Evolutionary conservation across 1,284 basidiomycete genomes (phyloP).

Genomic region (Xanthoconium separans): DNA sequence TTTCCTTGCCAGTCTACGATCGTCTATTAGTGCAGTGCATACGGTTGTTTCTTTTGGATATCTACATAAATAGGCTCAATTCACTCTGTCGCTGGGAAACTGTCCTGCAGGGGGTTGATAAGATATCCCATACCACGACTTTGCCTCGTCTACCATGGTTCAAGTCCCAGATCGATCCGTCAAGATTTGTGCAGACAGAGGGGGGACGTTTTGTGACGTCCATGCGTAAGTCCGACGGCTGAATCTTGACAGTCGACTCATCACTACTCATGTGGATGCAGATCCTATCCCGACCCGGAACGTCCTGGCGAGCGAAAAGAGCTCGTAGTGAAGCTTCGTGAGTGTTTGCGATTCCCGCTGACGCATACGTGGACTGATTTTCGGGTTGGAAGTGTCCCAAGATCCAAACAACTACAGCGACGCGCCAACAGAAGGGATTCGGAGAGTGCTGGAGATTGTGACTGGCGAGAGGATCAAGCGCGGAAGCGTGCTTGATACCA

Average conservation of each 20-base stretch:
- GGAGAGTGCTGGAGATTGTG: constrained; percentile 84
- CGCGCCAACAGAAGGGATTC: constrained; percentile 93
- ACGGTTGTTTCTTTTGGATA: constrained; percentile 19
- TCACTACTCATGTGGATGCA: constrained; percentile 24
- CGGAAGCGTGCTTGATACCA: constrained; percentile 67
- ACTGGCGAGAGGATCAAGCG: constrained; percentile 68
- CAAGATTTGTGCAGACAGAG: constrained; percentile 55
- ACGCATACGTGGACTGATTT: not conserved
- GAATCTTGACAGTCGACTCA: not conserved
- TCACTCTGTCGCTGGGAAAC: constrained; percentile 8
- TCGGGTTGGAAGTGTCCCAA: constrained; percentile 64
- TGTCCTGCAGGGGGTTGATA: not conserved
- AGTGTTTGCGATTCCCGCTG: constrained; percentile 22
- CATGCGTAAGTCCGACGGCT: constrained; percentile 53
- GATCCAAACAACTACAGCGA: constrained; percentile 87
- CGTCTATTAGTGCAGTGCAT: constrained; percentile 19
- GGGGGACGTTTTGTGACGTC: constrained; percentile 82
- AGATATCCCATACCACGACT: constrained; percentile 2
- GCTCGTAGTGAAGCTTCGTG: constrained; percentile 78
- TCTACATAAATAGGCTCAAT: constrained; percentile 7
- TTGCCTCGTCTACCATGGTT: constrained; percentile 8
- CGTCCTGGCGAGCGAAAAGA: constrained; percentile 62
- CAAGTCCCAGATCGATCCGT: constrained; percentile 58
- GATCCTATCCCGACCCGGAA: constrained; percentile 72
- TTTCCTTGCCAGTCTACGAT: constrained; percentile 4